Conservation (phyloP, 1,284 basidiomycete genomes). For the Trichosporon inkin region DNA sequence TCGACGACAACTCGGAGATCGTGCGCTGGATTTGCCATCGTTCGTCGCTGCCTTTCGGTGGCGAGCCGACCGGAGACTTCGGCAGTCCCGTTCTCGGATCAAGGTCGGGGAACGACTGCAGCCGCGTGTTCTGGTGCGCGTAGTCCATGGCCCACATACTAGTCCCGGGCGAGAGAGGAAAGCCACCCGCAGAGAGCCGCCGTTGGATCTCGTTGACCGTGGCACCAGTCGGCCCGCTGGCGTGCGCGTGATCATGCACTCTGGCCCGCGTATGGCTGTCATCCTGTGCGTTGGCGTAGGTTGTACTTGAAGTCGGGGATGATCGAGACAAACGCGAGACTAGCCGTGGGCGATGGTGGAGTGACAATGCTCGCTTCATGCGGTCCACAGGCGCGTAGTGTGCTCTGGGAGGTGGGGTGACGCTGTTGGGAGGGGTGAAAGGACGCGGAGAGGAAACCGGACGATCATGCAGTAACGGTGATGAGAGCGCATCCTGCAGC, state of each 20-base stretch:
- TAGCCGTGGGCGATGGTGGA: conserved; percentile 27
- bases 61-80: background rate
- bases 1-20: conserved; percentile 33
- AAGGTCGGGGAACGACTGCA: conserved; percentile 39
- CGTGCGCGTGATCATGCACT: conserved; percentile 9
- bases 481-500: conserved; percentile 4
- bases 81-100: conserved; percentile 45
- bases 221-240: conserved; percentile 5
- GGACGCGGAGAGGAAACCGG: background rate
- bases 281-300: conserved; percentile 24
- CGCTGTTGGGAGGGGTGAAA: background rate
- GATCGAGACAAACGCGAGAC: conserved; percentile 39
- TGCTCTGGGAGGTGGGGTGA: conserved; percentile 11
- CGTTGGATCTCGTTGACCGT: background rate
- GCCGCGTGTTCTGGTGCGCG: conserved; percentile 5
- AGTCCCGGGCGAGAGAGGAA: conserved; percentile 1
- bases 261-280: background rate
- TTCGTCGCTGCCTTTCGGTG: background rate
- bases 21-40: conserved; percentile 35
- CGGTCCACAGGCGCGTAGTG: background rate
- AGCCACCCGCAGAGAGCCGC: conserved; percentile 1
- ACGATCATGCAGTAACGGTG: background rate
- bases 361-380: conserved; percentile 3
- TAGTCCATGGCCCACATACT: conserved; percentile 8
- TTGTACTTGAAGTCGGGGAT: conserved; percentile 35